phyloP scores from a whole-genome alignment of 306 rosid genomes.

The Vigna reflexopilosa region DNA sequence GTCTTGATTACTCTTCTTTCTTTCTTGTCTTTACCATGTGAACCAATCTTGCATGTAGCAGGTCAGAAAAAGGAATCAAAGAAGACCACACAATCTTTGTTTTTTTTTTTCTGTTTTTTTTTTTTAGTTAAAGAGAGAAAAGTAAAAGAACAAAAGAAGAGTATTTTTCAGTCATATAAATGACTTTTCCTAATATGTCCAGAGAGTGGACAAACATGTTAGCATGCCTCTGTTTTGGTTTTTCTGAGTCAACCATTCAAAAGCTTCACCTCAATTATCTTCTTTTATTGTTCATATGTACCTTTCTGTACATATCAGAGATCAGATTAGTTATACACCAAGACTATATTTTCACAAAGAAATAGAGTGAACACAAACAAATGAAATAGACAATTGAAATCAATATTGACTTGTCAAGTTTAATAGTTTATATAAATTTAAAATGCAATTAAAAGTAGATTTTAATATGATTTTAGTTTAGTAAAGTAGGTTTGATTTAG shows the following conservation, averaged over 20 bases:
- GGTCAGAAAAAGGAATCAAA: slow-evolving; percentile 17
- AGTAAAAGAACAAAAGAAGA: slow-evolving; percentile 24
- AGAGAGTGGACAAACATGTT: neutral
- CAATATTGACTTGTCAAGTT: too few species aligned
- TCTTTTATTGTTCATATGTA: slow-evolving; percentile 5
- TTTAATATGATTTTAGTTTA: too few species aligned
- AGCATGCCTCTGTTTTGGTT: slow-evolving; percentile 7
- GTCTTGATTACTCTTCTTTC: neutral
- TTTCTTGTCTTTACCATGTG: slow-evolving; percentile 23
- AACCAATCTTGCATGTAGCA: slow-evolving; percentile 17
- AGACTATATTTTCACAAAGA: neutral
- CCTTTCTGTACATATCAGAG: neutral
- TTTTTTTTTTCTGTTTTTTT: slow-evolving; percentile 12
- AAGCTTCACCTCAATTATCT: neutral
- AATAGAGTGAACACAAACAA: too few species aligned
- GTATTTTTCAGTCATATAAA: slow-evolving; percentile 7
- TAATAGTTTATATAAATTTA: too few species aligned
- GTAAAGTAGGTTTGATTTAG: too few species aligned
- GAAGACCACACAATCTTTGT: slow-evolving; percentile 10
- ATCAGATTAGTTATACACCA: neutral
- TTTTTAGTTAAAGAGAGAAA: slow-evolving; percentile 37
- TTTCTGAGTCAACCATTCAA: neutral
- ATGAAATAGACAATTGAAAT: too few species aligned
- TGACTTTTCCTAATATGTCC: slow-evolving; percentile 22
- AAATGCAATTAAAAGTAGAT: too few species aligned